Evolutionary conservation across 768 basidiomycete species (phyloP).

Genomic region (Tricholoma furcatifolium): DNA sequence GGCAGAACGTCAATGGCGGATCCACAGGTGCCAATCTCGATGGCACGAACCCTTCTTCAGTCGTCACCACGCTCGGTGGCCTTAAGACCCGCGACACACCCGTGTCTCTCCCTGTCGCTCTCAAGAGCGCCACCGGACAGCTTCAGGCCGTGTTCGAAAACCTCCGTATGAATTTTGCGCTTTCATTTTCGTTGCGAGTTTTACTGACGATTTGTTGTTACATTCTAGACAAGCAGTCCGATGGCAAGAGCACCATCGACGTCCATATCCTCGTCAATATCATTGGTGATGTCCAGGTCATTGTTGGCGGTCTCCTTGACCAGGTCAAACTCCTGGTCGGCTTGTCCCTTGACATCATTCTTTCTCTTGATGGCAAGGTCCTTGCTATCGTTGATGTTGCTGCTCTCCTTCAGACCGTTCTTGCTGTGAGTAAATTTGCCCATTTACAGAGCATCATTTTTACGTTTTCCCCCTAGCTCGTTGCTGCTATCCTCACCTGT

Average conservation of each 20-base stretch:
- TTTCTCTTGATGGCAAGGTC: constrained; percentile 6
- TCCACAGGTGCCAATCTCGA: not conserved
- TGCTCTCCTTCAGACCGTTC: not conserved
- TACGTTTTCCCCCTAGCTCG: not conserved
- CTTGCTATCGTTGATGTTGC: constrained; percentile 7
- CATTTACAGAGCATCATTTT: not conserved
- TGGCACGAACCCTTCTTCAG: not conserved
- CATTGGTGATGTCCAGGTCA: not conserved
- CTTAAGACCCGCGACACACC: not conserved
- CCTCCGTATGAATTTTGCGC: not conserved
- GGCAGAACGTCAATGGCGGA: not conserved
- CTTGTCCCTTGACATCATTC: not conserved
- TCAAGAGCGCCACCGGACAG: not conserved
- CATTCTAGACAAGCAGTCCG: not conserved
- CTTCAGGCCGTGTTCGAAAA: not conserved
- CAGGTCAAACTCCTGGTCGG: constrained; percentile 1
- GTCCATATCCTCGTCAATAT: not conserved
- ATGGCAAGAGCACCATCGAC: not conserved
- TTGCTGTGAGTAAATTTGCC: not conserved
- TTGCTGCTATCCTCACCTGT: not conserved
- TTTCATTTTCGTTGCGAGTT: not conserved
- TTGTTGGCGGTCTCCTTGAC: not conserved
- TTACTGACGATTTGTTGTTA: not conserved
- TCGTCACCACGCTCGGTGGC: not conserved
- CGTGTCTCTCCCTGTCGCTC: not conserved